Conservation (phyloP, 148 eudicot genomes). For the Cornus controversa region DNA sequence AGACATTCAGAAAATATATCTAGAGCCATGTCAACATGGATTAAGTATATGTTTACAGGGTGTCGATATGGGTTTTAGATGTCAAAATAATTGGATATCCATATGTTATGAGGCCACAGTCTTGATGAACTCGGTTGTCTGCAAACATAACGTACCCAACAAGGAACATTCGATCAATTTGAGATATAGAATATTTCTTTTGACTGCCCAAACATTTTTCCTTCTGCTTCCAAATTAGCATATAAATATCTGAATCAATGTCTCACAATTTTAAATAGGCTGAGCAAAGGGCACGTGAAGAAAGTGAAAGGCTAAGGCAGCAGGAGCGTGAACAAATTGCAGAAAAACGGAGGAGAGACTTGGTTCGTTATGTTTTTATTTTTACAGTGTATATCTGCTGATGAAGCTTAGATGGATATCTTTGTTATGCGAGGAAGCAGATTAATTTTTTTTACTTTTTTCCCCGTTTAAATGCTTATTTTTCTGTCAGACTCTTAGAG, state of each 20-base stretch:
- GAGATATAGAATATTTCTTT: too few species aligned
- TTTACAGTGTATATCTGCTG: not conserved
- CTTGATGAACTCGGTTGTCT: too few species aligned
- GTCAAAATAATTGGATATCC: too few species aligned
- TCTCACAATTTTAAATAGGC: conserved; percentile 41
- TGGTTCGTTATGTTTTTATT: conserved; percentile 48
- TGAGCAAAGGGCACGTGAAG: conserved; percentile 89
- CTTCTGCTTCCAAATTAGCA: not conserved
- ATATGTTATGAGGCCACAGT: too few species aligned
- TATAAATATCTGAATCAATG: not conserved
- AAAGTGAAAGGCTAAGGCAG: conserved; percentile 85
- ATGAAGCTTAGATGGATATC: not conserved
- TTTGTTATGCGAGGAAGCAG: not conserved
- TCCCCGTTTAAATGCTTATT: conserved; percentile 1
- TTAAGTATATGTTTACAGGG: too few species aligned
- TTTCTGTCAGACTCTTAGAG: conserved; percentile 60
- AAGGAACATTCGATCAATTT: too few species aligned
- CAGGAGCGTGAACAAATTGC: conserved; percentile 94
- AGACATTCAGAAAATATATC: too few species aligned
- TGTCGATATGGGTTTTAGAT: too few species aligned
- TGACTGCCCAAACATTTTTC: too few species aligned
- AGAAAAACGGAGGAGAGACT: conserved; percentile 84
- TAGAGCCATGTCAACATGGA: too few species aligned
- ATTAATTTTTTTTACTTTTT: not conserved
- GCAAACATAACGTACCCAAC: too few species aligned